Evolutionary conservation across 352 stramenopile species (phyloP), one percentile per base, ranked within the genome.

Genomic region (Pythium insidiosum): DNA sequence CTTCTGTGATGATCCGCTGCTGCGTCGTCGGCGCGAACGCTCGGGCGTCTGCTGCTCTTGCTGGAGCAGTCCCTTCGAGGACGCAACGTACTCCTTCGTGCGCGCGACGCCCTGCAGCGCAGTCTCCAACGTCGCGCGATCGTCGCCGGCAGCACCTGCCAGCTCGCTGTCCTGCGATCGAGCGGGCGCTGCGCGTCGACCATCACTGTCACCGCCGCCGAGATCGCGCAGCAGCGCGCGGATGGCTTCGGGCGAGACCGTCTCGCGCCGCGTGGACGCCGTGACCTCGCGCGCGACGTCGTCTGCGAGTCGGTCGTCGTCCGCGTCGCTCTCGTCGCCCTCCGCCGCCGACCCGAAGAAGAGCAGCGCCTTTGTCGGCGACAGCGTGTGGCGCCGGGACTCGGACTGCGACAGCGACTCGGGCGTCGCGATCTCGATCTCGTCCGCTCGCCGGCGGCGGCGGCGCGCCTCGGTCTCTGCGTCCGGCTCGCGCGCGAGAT

Each of bases 321-420:
- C 37, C 37, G 18, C 38, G 5, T 19, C 29, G 39, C 13, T 12
- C 1, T 46, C 24, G 22, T 34, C 39, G 6, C 15, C 13, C 5
- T 12, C 23, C 15, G 38, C 36, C 11, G 43, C 57, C 16, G 55
- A 38, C 23, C 26, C 43, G 19, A 67, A 41, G 1, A 84, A 47
- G 31, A 65, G 26, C 16, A 54, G 39, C 36, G 60, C 62, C 19
- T 70, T 76, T 15, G 61, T 50, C 12, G 72, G 72, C 35, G 71
- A 84, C 44, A 85, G 50, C 37, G 71, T 82, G 15, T 43, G 44
- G 19, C 46, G 45, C 6, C 45, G 49, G 10, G 35, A 42, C 38
- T 57, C 50, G 46, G 37, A 44, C 3, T 46, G 25, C 15, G 44
- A 35, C 22, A 68, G 58, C 39, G 52, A 39, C 46, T 73, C 63